Percentiles rank a stretch among this genome's conserved stretches.
Conservation (phyloP, 2,329 filamentous ascomycete species). For the Aspergillus tamarii region DNA sequence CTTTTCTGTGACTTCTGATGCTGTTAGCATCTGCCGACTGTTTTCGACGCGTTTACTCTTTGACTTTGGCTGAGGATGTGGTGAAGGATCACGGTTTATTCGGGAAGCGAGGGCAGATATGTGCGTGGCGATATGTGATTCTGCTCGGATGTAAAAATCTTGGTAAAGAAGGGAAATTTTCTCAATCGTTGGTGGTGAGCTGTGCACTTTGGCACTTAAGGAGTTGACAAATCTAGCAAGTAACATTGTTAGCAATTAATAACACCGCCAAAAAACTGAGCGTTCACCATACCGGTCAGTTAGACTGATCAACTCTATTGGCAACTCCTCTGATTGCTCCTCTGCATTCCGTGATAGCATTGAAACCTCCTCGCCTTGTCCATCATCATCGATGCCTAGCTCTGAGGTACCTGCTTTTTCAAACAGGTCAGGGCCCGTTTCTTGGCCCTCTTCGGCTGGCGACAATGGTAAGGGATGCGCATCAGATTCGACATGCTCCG, state of each 20-base stretch:
- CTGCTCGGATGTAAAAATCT: constrained; percentile 84
- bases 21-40: constrained; percentile 87
- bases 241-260: constrained; percentile 11
- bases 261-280: neutral
- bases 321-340: constrained; percentile 82
- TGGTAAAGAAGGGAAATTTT: constrained; percentile 86
- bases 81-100: constrained; percentile 69
- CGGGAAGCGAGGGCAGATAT: constrained; percentile 77
- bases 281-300: constrained; percentile 71
- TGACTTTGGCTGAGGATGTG: constrained; percentile 59
- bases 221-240: constrained; percentile 80
- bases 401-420: constrained; percentile 46
- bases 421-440: constrained; percentile 44
- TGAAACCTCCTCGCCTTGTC: constrained; percentile 37
- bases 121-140: constrained; percentile 82
- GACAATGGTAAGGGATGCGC: constrained; percentile 26
- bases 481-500: constrained; percentile 31
- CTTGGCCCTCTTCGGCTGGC: constrained; percentile 28
- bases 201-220: constrained; percentile 81
- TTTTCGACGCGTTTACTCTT: constrained; percentile 44
- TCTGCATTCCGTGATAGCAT: constrained; percentile 47
- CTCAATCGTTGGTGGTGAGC: constrained; percentile 80
- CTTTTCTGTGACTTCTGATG: constrained; percentile 77
- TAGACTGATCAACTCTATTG: constrained; percentile 88
- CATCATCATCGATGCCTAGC: constrained; percentile 33